phyloP scores from a whole-genome alignment of 2,329 filamentous ascomycete genomes.

The Alternaria solani region DNA sequence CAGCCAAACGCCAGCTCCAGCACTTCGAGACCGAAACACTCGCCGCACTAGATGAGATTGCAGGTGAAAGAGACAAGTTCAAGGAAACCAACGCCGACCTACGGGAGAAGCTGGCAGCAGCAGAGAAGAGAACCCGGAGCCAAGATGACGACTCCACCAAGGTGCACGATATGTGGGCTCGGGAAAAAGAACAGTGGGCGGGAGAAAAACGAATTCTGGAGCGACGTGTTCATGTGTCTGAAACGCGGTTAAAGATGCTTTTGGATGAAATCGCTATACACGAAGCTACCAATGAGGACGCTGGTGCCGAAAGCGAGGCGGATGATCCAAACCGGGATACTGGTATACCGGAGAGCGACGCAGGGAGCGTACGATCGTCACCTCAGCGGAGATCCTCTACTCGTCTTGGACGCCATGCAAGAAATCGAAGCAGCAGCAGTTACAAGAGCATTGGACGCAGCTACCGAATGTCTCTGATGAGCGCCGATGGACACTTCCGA shows the following conservation, averaged over 20 bases:
- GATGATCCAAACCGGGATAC: slow-evolving; percentile 70
- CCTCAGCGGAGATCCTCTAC: slow-evolving; percentile 57
- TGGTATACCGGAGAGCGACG: slow-evolving; percentile 67
- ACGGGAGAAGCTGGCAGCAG: slow-evolving; percentile 76
- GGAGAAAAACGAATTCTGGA: slow-evolving; percentile 83
- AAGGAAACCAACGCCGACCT: slow-evolving; percentile 75
- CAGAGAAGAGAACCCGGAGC: slow-evolving; percentile 77
- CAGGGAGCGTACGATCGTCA: slow-evolving; percentile 73
- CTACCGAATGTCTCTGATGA: slow-evolving; percentile 75
- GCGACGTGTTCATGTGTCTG: slow-evolving; percentile 86
- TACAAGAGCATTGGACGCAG: slow-evolving; percentile 61
- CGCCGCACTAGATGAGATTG: slow-evolving; percentile 82
- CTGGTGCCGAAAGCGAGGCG: slow-evolving; percentile 63
- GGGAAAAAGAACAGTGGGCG: slow-evolving; percentile 85
- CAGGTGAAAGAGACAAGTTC: slow-evolving; percentile 85
- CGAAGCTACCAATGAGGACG: slow-evolving; percentile 58
- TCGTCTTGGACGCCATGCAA: slow-evolving; percentile 63
- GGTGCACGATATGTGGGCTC: slow-evolving; percentile 80
- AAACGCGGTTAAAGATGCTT: slow-evolving; percentile 82
- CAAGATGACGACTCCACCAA: slow-evolving; percentile 86
- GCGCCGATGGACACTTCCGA: slow-evolving; percentile 62
- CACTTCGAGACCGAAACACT: slow-evolving; percentile 87
- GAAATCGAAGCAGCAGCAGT: slow-evolving; percentile 62
- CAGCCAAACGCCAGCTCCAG: slow-evolving; percentile 83
- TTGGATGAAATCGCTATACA: slow-evolving; percentile 84